Evolutionary conservation across 2,329 filamentous ascomycete species (phyloP), one percentile per base, ranked within the genome.

Genomic region (Myriosclerotinia curreyana): DNA sequence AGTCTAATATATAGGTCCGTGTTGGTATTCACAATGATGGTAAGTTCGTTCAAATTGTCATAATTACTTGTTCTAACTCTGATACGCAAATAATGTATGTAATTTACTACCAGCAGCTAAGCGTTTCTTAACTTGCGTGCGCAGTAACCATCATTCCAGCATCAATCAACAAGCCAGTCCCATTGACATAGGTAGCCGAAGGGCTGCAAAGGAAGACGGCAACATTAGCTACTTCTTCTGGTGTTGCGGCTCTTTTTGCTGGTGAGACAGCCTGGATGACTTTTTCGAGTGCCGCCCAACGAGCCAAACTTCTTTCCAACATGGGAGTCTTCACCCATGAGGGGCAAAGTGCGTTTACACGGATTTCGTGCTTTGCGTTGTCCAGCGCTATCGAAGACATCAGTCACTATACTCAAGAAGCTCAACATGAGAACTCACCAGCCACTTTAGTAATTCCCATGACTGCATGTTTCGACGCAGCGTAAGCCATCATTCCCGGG

Each of bases 381-480:
- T 54, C 51, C 34, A 54, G 11, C 5, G 34, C 51, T 54, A 8
- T 40, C 34, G 8, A 25, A 40, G 2, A 17, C 2, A 17, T 54
- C 5, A 54, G 34, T 53, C 12, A 11, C 31, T 22, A 15, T 53
- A 38, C 7, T 53, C n/a, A 62, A 36, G 50, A n/a, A n/a, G 64
- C 44, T 48, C 63, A 60, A 28, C 64, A 67, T 34, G 7, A 2
- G 14, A 46, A 65, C 51, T 49, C n/a, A 67, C 64, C 60, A n/a
- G 68, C 66, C 46, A 50, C 55, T 36, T 66, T 69, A 0, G 71
- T 72, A 11, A 74, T 63, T 2, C 72, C 72, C 3, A 70, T 67
- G 5, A 71, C 44, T 5, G 73, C 72, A 52, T 73, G 71, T 36
- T 75, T 75, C 6, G 72, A 73, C 1, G 71, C 69, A 0, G 60